Evolutionary conservation across 371 early-diverging fungal species (phyloP).

Genomic region (Coemansia sp.): DNA sequence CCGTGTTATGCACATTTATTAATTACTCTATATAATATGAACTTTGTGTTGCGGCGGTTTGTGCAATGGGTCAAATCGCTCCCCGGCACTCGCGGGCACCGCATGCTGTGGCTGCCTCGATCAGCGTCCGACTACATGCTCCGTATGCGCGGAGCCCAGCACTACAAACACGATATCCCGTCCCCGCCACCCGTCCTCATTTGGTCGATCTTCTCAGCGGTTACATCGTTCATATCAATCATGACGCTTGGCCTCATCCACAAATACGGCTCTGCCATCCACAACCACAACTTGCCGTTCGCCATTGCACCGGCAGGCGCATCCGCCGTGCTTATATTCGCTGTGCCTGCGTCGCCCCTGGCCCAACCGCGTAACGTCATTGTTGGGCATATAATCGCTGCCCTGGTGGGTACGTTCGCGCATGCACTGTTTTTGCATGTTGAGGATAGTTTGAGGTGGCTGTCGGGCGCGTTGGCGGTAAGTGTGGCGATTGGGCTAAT

Average conservation of each 20-base stretch:
- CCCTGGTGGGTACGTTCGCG: constrained; percentile 64
- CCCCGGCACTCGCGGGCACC: constrained; percentile 34
- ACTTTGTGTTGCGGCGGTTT: constrained; percentile 20
- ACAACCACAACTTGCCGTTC: constrained; percentile 42
- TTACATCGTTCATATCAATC: constrained; percentile 39
- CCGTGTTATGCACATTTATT: background rate
- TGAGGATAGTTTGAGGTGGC: constrained; percentile 59
- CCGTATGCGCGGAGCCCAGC: constrained; percentile 44
- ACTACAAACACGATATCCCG: constrained; percentile 14
- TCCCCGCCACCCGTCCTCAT: constrained; percentile 30
- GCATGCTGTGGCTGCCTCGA: constrained; percentile 22
- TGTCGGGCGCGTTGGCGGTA: constrained; percentile 67
- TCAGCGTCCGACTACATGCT: constrained; percentile 15
- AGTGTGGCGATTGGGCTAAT: constrained; percentile 63
- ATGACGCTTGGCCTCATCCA: constrained; percentile 23
- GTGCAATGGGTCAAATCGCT: constrained; percentile 28
- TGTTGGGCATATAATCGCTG: constrained; percentile 63
- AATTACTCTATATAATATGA: constrained; percentile 8
- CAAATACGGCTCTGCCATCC: constrained; percentile 41
- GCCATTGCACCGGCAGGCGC: constrained; percentile 56
- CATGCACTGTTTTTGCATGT: constrained; percentile 58
- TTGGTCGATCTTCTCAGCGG: constrained; percentile 33
- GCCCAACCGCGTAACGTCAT: constrained; percentile 71
- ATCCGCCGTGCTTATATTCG: constrained; percentile 67
- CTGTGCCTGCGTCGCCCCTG: constrained; percentile 68